Evolutionary conservation across 345 rosid species (phyloP).

Genomic region (Pistacia integerrima): DNA sequence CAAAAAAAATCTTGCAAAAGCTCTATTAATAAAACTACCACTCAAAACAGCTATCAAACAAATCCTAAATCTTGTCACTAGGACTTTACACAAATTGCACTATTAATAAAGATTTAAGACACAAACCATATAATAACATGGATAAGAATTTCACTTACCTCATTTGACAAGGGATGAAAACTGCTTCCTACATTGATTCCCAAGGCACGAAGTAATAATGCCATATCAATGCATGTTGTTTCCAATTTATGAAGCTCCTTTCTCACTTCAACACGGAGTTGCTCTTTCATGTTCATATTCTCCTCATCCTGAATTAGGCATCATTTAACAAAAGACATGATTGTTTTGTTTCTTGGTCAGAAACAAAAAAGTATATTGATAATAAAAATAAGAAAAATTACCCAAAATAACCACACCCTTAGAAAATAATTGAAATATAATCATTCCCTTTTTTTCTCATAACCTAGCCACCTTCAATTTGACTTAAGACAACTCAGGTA

Average conservation of each 20-base stretch:
- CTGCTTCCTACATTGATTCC: conserved; percentile 70
- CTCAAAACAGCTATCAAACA: neutral
- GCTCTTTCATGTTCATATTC: conserved; percentile 72
- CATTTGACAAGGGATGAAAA: conserved; percentile 44
- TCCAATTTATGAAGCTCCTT: conserved; percentile 68
- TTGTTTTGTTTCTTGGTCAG: neutral
- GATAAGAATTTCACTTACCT: conserved; percentile 47
- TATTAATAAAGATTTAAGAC: neutral
- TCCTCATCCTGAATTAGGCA: conserved; percentile 64
- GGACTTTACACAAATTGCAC: neutral
- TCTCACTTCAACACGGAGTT: conserved; percentile 54
- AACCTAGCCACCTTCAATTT: no score
- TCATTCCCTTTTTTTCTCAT: no score
- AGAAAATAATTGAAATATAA: no score
- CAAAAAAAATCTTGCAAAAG: neutral
- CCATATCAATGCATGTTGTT: conserved; percentile 59
- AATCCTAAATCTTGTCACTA: no score
- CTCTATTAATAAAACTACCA: neutral
- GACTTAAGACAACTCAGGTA: no score
- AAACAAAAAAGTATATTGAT: no score
- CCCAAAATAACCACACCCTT: no score
- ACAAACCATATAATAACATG: neutral
- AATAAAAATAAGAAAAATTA: no score
- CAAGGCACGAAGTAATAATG: conserved; percentile 72
- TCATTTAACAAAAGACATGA: conserved; percentile 1